These are phyloP conservation scores for Phialophora macrospora DNA, from an alignment of 2,329 filamentous ascomycete species.

Conservation along the genomic window DNA sequence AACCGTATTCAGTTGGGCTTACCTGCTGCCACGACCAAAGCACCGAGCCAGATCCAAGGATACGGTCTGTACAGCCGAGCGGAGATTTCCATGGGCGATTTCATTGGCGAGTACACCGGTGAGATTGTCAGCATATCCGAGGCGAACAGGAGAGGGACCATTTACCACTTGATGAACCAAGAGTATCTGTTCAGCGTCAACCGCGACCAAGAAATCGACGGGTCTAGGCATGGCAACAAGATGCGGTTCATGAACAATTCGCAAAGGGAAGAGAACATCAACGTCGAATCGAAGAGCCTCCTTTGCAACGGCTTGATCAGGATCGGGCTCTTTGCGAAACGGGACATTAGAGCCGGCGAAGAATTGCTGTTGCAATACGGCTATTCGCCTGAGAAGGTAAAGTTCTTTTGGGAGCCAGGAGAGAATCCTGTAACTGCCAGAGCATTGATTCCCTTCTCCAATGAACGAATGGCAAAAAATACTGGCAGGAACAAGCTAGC, in stretches of 20 bases:
- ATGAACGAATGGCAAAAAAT: conserved; percentile 23
- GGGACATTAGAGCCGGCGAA: conserved; percentile 71
- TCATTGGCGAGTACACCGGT: conserved; percentile 79
- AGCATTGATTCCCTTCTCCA: conserved; percentile 22
- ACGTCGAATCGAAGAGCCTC: conserved; percentile 70
- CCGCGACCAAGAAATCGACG: conserved; percentile 64
- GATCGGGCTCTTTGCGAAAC: conserved; percentile 72
- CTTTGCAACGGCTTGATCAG: conserved; percentile 77
- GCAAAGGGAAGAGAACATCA: conserved; percentile 56
- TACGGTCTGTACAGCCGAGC: conserved; percentile 77
- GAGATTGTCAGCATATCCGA: conserved; percentile 75
- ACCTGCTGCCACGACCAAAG: conserved; percentile 69
- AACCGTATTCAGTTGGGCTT: conserved; percentile 71
- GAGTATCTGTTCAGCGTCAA: conserved; percentile 61
- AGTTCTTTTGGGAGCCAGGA: conserved; percentile 40
- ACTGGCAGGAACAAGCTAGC: conserved; percentile 21
- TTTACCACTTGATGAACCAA: conserved; percentile 47
- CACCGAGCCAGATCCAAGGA: conserved; percentile 66
- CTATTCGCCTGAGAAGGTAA: conserved; percentile 45
- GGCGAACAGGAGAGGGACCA: conserved; percentile 68
- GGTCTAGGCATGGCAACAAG: conserved; percentile 77
- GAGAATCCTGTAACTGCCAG: conserved; percentile 27
- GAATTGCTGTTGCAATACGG: conserved; percentile 85
- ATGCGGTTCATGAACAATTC: conserved; percentile 85
- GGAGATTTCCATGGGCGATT: conserved; percentile 69